Evolutionary conservation across 106 monocot species (phyloP), one percentile per base, ranked within the genome.

Genomic region (Hemerocallis citrina): DNA sequence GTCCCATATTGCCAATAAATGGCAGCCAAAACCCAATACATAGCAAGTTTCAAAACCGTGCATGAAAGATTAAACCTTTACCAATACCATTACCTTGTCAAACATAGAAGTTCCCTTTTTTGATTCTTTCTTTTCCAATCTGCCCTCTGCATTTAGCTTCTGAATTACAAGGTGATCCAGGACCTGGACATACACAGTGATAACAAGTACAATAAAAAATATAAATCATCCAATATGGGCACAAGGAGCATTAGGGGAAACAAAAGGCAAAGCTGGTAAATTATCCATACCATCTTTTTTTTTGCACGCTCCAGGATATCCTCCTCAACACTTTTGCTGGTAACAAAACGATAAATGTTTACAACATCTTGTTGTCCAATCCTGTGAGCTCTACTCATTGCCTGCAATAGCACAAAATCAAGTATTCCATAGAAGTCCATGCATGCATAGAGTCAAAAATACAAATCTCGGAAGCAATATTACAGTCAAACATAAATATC

Each of bases 141-240:
- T 84, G 6, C 96, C 96, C 61, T 98, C 96, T 63, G 91, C 92
- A 85, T 98, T 98, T 30, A 98, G 74, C 72, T 98, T 98, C 77
- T 98, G 96, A 77, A 98, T 98, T 33, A 98, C 96, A 29, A 98
- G 59, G 71, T 98, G 96, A 85, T 98, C 96, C 44, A 98, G 85
- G 50, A 98, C 96, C 96, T 98, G 62, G 33, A 59, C 11, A 57
- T 47, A 39, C 49, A 34, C 51, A 37, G 58, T 1, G 22, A 38
- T n/a, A 28, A 58, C 23, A 37, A 52, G 48, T 32, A 55, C 37
- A 52, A 55, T n/a, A 24, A n/a, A 55, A 33, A 27, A 12, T 50
- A 50, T 9, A 16, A 52, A 51, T 30, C 43, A 55, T 41, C 27
- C 12, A 55, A 52, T 33, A 67, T 15, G 30, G 24, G 30, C 23